These are phyloP conservation scores for Poa pratensis DNA, from an alignment of 176 grass and related monocot genomes.

Conservation along the genomic window DNA sequence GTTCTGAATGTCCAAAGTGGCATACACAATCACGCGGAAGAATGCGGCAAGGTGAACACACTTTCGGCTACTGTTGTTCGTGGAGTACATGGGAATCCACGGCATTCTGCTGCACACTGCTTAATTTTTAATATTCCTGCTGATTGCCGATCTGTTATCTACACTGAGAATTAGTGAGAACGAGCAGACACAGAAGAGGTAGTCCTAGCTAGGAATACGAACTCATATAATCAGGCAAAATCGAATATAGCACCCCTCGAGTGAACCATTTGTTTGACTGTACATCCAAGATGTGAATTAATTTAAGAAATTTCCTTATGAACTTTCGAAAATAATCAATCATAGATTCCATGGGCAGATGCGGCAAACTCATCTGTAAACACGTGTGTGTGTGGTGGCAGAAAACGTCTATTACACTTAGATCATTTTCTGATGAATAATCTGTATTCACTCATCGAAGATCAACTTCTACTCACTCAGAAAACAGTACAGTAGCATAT, in stretches of 20 bases:
- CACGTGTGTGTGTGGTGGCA: no score
- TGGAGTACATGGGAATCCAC: slow-evolving; percentile 60
- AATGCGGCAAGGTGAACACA: slow-evolving; percentile 62
- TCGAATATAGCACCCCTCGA: neutral
- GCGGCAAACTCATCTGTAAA: no score
- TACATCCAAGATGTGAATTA: neutral
- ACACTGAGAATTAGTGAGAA: neutral
- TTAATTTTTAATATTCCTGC: slow-evolving; percentile 10
- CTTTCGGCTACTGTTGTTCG: slow-evolving; percentile 44
- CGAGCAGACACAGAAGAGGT: neutral
- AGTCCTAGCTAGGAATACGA: neutral
- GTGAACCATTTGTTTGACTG: neutral
- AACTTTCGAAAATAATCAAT: neutral
- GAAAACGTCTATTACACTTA: no score
- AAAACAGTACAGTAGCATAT: no score
- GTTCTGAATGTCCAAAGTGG: neutral
- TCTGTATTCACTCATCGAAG: neutral
- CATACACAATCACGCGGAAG: slow-evolving; percentile 76
- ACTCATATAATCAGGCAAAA: neutral
- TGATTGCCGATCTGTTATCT: slow-evolving; percentile 23
- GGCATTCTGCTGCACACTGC: slow-evolving; percentile 61
- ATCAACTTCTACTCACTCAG: neutral
- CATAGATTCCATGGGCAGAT: no score
- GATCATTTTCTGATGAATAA: no score
- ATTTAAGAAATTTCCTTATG: neutral